phyloP scores from a whole-genome alignment of 225 moss, liverwort and hornwort genomes.

The Takakia lepidozioides region DNA sequence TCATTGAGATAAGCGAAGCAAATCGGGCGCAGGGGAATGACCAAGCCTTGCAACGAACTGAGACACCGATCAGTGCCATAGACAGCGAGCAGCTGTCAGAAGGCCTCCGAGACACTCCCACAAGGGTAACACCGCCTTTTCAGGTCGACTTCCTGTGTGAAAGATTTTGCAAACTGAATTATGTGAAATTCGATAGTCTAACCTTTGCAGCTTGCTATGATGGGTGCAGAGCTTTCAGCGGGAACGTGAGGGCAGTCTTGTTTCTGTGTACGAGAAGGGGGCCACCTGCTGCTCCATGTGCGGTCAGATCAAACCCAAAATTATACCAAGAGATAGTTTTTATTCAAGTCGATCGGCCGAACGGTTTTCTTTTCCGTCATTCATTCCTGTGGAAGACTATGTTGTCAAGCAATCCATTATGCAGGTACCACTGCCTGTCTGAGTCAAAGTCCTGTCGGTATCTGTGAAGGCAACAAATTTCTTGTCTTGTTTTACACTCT shows the following conservation, averaged over 20 bases:
- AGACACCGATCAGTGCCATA: constrained; percentile 11
- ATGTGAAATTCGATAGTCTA: too few relatives aligned
- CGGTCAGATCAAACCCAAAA: constrained; percentile 33
- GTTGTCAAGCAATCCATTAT: constrained; percentile 74
- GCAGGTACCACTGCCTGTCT: constrained; percentile 50
- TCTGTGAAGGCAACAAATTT: too few relatives aligned
- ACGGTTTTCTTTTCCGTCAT: constrained; percentile 58
- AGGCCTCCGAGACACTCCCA: constrained; percentile 11
- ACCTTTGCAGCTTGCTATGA: too few relatives aligned
- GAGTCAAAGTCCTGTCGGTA: too few relatives aligned
- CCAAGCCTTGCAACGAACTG: constrained; percentile 3
- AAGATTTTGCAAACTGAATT: too few relatives aligned
- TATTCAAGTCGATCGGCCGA: constrained; percentile 1
- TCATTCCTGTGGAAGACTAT: constrained; percentile 90
- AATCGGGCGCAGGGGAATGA: constrained; percentile 21
- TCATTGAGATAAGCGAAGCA: constrained; percentile 46
- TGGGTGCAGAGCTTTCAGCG: constrained; percentile 56
- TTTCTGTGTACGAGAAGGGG: constrained; percentile 44
- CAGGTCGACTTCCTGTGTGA: too few relatives aligned
- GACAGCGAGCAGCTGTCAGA: constrained; percentile 15
- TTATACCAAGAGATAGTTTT: constrained; percentile 18
- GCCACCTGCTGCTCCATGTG: constrained; percentile 41
- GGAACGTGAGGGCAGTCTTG: constrained; percentile 40
- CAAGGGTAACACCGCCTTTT: too few relatives aligned
- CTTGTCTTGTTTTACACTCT: too few relatives aligned